Base-by-base conservation (phyloP, 129 eudicot species). In the carrot (Daucus carota) region DNA sequence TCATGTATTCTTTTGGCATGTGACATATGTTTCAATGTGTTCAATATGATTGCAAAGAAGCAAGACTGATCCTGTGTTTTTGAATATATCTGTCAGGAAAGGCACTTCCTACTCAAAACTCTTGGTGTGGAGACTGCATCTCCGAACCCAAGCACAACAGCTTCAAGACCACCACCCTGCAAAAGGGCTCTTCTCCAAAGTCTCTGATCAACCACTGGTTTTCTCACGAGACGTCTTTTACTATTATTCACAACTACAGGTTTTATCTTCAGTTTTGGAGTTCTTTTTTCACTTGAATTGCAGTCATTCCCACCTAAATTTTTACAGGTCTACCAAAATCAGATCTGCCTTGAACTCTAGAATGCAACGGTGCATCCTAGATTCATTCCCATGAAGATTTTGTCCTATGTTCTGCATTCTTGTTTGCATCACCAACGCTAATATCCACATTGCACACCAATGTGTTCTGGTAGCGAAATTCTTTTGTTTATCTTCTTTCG, bases 111-210 rank as follows among this genome's bases (percentile, higher is more conserved):
- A 42, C 79, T 81, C 77, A 87, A 79, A 84, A 75, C 87, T 67
- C 86, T 85, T 24, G 88, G 92, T 70, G 73, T 85, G 74, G 85
- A 83, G 67, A 76, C 84, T 33, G 45, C 87, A 72, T 74, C 82
- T 18, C 65, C 74, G 2, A 75, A 83, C 75, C 59, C 85, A 15
- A 79, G 79, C 52, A 62, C 69, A 73, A 86, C 74, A 78, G 70
- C 84, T 77, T 36, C 85, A 46, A 83, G 72, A 79, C 80, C 86
- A 70, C 89, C 87, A 72, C 83, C 86, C 46, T 87, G 91, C 85
- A 87, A 85, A 84, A 83, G 87, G 77, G 86, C 84, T 29, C 89
- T 89, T 67, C 88, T 89, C 81, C 87, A 89, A 62, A 84, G 88
- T 79, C 90, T 86, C 50, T 88, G 82, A 88, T 52, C 77, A 78